Base-by-base conservation (phyloP, 2,329 filamentous ascomycete genomes). In the Colletotrichum tropicale region DNA sequence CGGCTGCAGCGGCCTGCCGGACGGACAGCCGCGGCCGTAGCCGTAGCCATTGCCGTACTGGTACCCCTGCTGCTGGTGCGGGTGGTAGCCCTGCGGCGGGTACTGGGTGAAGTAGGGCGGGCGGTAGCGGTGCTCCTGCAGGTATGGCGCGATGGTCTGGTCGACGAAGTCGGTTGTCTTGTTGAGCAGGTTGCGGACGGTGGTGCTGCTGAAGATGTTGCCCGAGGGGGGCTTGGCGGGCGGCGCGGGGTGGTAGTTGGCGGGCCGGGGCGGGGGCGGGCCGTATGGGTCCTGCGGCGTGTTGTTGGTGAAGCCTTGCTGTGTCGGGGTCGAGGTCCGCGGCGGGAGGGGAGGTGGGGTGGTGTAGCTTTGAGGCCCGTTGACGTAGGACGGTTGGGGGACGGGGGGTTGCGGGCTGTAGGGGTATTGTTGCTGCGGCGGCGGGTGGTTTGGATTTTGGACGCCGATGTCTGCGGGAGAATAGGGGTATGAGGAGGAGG, bases 151-250 rank as follows among this genome's bases (percentile, higher is more conserved):
- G 21, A 80, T 74, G 28, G 79, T 83, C 62, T 78, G 83, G 76
- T 85, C 84, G 26, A 85, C 76, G 15, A 80, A 81, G 61, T 83
- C 80, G 28, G 81, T 81, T 30, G 83, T 85, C 79, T 83, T 85
- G 66, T 81, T 82, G 15, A 85, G 66, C 81, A 83, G 84, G 70
- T 82, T 83, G 72, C 82, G 80, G 2, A 83, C 84, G 21, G 83
- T 83, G 38, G 80, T 80, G 73, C 81, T 80, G 30, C 82, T 81
- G 62, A 85, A 83, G 16, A 84, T 77, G 36, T 43, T 43, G 38
- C 80, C 81, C 9, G 72, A 48, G 58, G 38, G 43, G 58, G 66
- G 43, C 55, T 75, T 73, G 6, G 43, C 48, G 24, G 66, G 67
- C 2, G 28, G 26, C 13, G 24, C 55, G 9, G 68, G 36, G 68